phyloP scores from a whole-genome alignment of 2,329 filamentous ascomycete species.

The Fusarium sp. region DNA sequence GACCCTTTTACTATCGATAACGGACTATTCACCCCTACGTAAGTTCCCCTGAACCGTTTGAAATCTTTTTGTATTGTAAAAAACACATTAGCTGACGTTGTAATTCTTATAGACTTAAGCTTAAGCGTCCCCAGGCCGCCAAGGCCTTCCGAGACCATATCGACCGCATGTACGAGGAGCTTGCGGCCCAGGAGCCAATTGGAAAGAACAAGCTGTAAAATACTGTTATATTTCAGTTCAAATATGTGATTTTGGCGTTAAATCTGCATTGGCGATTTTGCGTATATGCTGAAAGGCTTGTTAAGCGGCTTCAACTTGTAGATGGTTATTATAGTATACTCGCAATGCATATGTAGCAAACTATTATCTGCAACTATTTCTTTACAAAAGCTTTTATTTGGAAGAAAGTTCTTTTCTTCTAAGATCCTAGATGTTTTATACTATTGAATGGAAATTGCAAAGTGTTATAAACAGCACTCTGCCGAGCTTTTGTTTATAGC shows the following conservation, averaged over 20 bases:
- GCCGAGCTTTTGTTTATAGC: not conserved
- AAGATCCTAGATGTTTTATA: not conserved
- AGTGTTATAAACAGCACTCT: not conserved
- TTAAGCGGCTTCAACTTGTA: slow-evolving; percentile 27
- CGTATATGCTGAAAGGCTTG: slow-evolving; percentile 7
- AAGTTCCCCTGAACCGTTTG: slow-evolving; percentile 57
- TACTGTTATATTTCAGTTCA: not conserved
- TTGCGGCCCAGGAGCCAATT: slow-evolving; percentile 44
- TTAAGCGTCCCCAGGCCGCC: slow-evolving; percentile 68
- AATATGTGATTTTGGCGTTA: slow-evolving; percentile 14
- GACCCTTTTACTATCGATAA: slow-evolving; percentile 97
- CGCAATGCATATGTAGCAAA: not conserved
- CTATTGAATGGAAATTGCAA: not conserved
- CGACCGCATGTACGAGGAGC: slow-evolving; percentile 67
- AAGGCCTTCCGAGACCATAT: slow-evolving; percentile 65
- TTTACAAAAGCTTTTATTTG: not conserved
- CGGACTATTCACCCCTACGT: slow-evolving; percentile 88
- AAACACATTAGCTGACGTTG: slow-evolving; percentile 19
- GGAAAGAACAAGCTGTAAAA: slow-evolving; percentile 44
- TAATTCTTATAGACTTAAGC: slow-evolving; percentile 60
- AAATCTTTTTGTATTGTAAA: not conserved
- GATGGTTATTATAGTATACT: slow-evolving; percentile 22
- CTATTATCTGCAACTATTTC: not conserved
- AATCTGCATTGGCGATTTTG: slow-evolving; percentile 6
- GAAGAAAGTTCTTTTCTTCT: not conserved